Evolutionary conservation across 225 moss, liverwort and hornwort genomes (phyloP), one percentile per base, ranked within the genome.

Genomic region (Polytrichum commune): DNA sequence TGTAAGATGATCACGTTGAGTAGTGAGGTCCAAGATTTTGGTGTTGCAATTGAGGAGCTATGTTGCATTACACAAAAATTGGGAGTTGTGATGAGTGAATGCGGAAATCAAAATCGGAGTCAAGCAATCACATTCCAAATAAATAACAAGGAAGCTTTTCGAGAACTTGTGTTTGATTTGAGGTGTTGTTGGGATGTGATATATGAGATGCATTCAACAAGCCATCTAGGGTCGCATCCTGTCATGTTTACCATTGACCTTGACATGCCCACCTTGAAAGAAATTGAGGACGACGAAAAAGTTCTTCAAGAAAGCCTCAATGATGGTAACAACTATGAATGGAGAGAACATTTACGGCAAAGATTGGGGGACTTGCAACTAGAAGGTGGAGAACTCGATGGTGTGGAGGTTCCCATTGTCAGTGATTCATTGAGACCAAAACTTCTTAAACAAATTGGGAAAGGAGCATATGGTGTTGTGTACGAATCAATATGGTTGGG

Each of bases 401-500:
- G 18, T 55, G 18, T 55, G 55, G 55, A 55, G 5, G 55, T 55
- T 55, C 55, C 55, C 19, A 55, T 0, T 55, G 18, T 29, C 29
- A 29, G 1, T 6, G 29, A 55, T 55, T 55, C 1, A 18, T 16
- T 55, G 55, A 55, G 1, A 55, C 55, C 55, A 55, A 55, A 55
- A 55, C 18, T 16, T 55, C 20, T 55, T 4, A 18, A 55, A 55
- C 55, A 16, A 55, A 55, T 55, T 16, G 55, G 18, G 18, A 0
- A 55, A 16, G 55, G 55, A 55, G 20, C 4, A 55, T 55, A 55
- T 55, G 22, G 66, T 19, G 32, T 5, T 29, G 66, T 66, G 5
- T n/a, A 19, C 4, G 46, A 20, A 23, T 19, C 33, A 35, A 24
- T 18, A 24, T 78, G 73, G 73, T 54, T 73, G 29, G 78, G 60